Conservation (phyloP, 768 basidiomycete genomes). For the Rhodotorula babjevae region DNA sequence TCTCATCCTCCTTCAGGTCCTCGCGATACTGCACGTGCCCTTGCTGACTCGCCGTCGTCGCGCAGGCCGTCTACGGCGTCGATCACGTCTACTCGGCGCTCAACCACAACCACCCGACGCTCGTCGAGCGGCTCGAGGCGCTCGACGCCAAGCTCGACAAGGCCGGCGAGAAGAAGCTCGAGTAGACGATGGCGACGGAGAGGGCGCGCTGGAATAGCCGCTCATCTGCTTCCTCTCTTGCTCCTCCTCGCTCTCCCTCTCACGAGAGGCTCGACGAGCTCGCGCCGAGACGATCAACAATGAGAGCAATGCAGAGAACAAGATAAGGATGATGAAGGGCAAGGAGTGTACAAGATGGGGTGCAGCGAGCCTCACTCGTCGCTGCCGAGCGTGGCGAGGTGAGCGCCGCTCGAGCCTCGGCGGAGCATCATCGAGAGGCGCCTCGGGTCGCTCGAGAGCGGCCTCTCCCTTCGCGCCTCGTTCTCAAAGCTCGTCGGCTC, state of each 20-base stretch:
- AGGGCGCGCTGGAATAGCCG: background rate
- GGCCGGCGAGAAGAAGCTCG: slow-evolving; percentile 12
- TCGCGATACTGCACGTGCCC: slow-evolving; percentile 25
- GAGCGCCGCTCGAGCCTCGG: slow-evolving; percentile 3
- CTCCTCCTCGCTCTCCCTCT: too few species aligned
- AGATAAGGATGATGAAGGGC: too few species aligned
- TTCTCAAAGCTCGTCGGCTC: background rate
- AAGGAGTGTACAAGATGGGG: too few species aligned
- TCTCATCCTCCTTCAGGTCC: too few species aligned
- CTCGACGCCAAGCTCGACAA: slow-evolving; percentile 53
- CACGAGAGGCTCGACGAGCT: too few species aligned
- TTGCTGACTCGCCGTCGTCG: background rate
- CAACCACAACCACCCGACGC: slow-evolving; percentile 91
- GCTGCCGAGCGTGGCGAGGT: background rate
- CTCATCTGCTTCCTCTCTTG: background rate
- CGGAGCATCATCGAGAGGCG: slow-evolving; percentile 17
- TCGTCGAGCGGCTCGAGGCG: slow-evolving; percentile 80
- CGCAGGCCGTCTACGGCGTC: slow-evolving; percentile 29
- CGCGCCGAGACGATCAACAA: too few species aligned
- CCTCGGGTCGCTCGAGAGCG: slow-evolving; percentile 13
- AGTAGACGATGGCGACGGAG: background rate
- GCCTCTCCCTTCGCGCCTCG: background rate
- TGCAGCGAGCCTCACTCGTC: background rate
- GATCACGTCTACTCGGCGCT: slow-evolving; percentile 69
- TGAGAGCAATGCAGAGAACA: too few species aligned